These are phyloP conservation scores for Stemphylium vesicarium DNA, from an alignment of 2,329 filamentous ascomycete species.

Conservation along the genomic window DNA sequence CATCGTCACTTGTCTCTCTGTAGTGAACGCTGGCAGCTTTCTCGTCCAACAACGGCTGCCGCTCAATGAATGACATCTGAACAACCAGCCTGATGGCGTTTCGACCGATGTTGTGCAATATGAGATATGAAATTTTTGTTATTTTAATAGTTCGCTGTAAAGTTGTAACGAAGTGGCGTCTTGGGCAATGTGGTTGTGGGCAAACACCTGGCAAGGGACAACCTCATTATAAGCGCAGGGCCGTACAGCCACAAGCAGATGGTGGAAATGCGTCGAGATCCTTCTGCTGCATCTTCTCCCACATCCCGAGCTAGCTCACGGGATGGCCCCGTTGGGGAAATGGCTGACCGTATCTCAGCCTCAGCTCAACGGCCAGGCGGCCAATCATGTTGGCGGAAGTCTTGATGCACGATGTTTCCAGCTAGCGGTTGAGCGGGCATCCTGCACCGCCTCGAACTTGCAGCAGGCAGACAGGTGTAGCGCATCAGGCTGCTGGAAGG, in stretches of 20 bases:
- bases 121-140: not conserved
- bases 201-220: not conserved
- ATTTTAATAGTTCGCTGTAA: not conserved
- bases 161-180: not conserved
- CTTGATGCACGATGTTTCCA: not conserved
- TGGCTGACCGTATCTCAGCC: slow-evolving; percentile 30
- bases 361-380: slow-evolving; percentile 10
- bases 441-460: slow-evolving; percentile 2
- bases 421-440: not conserved
- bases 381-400: slow-evolving; percentile 13
- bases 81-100: not conserved
- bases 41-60: slow-evolving; percentile 20
- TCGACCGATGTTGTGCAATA: not conserved
- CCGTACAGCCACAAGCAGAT: slow-evolving; percentile 6
- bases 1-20: not conserved
- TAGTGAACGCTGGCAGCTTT: slow-evolving; percentile 16
- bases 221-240: slow-evolving; percentile 7
- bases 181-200: not conserved
- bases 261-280: slow-evolving; percentile 3
- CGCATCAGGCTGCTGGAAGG: not conserved
- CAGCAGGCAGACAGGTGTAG: slow-evolving; percentile 6
- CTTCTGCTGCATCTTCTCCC: slow-evolving; percentile 5
- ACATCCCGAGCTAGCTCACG: slow-evolving; percentile 11
- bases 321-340: slow-evolving; percentile 24
- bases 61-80: slow-evolving; percentile 22